A percentile compares a stretch with the other conserved stretches of the same genome.
Conservation (phyloP, 192 early-diverging fungal species). For the Backusella macrospora region DNA sequence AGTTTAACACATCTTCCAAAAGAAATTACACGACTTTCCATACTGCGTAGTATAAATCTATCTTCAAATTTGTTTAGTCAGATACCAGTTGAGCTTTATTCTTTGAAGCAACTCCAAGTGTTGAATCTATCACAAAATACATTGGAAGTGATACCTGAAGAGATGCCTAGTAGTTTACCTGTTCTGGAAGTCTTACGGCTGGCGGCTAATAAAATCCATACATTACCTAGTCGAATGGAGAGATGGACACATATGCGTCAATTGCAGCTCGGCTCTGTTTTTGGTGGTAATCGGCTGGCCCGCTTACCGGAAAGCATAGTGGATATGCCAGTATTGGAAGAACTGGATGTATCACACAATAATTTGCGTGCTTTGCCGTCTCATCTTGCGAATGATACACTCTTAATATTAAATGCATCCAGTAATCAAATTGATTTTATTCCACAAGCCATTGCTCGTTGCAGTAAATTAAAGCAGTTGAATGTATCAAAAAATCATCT, state of each 20-base stretch:
- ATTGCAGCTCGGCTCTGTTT: conserved; percentile 53
- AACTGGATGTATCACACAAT: conserved; percentile 57
- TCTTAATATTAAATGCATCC: conserved; percentile 44
- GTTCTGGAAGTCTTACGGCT: conserved; percentile 42
- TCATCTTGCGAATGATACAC: conserved; percentile 10
- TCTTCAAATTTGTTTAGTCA: conserved; percentile 49
- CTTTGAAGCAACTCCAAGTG: conserved; percentile 42
- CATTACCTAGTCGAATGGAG: conserved; percentile 37
- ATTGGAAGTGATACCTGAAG: conserved; percentile 40
- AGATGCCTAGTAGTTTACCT: conserved; percentile 41
- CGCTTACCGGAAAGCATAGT: conserved; percentile 46
- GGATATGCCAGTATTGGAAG: conserved; percentile 45
- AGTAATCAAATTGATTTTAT: conserved; percentile 54
- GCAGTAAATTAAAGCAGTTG: conserved; percentile 25
- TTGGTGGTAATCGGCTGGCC: conserved; percentile 51
- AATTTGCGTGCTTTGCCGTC: conserved; percentile 45
- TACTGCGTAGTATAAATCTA: conserved; percentile 45
- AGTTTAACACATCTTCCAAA: conserved; percentile 45
- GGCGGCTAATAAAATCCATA: conserved; percentile 49
- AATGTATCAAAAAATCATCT: conserved; percentile 43
- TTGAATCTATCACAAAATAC: conserved; percentile 56
- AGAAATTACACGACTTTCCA: conserved; percentile 36
- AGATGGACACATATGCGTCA: conserved; percentile 47
- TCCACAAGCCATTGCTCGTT: conserved; percentile 48
- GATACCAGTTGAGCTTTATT: conserved; percentile 50